phyloP scores from a whole-genome alignment of 2,329 filamentous ascomycete species.

The Cercospora sojina region DNA sequence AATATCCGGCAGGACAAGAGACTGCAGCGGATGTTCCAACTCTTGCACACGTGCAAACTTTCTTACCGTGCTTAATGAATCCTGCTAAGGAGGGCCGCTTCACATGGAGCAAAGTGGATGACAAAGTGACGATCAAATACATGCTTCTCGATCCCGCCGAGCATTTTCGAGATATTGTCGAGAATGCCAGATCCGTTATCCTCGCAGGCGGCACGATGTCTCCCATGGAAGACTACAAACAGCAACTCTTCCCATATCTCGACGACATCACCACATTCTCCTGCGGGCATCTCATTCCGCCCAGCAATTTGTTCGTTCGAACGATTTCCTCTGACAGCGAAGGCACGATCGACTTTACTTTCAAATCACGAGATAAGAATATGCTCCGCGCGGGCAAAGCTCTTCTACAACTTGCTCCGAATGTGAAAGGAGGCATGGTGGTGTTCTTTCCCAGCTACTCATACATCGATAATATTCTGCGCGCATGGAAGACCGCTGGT shows the following conservation, averaged over 20 bases:
- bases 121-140: conserved; percentile 69
- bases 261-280: conserved; percentile 73
- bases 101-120: conserved; percentile 52
- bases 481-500: conserved; percentile 41
- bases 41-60: conserved; percentile 63
- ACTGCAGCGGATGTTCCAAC: conserved; percentile 45
- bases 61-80: conserved; percentile 82
- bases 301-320: conserved; percentile 75
- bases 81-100: conserved; percentile 67
- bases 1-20: neutral
- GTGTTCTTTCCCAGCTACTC: conserved; percentile 95
- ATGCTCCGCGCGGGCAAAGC: conserved; percentile 69
- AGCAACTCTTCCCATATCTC: conserved; percentile 80
- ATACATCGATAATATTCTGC: conserved; percentile 72
- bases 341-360: conserved; percentile 80
- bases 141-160: conserved; percentile 87
- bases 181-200: conserved; percentile 80
- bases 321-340: conserved; percentile 56
- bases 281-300: conserved; percentile 90
- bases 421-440: conserved; percentile 84
- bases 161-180: conserved; percentile 84
- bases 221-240: conserved; percentile 85
- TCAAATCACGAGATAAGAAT: conserved; percentile 70
- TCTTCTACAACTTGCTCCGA: conserved; percentile 67
- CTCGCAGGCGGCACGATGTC: conserved; percentile 97